These are phyloP conservation scores for Vigna angularis DNA, from an alignment of 306 rosid genomes.

Conservation along the genomic window DNA sequence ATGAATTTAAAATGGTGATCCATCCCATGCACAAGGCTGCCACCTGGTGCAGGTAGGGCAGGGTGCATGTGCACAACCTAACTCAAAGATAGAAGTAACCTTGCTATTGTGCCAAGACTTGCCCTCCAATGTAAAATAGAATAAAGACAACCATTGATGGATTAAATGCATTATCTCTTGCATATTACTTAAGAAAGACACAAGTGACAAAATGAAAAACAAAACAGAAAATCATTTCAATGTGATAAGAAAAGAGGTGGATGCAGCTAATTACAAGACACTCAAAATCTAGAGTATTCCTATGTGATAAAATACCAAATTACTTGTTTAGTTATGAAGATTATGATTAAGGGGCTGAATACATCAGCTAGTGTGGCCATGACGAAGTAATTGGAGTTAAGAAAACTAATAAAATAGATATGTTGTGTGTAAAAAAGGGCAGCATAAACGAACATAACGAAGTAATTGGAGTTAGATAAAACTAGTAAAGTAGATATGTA, in stretches of 20 bases:
- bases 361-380: not conserved
- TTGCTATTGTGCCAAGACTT: not conserved
- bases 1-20: not conserved
- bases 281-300: not conserved
- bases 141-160: not conserved
- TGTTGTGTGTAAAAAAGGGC: not conserved
- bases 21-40: not conserved
- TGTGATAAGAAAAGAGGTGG: not conserved
- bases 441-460: not conserved
- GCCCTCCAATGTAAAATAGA: conserved; percentile 15
- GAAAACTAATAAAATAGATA: conserved; percentile 3
- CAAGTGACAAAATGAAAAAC: not conserved
- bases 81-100: not conserved
- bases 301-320: conserved; percentile 7
- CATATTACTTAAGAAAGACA: not conserved
- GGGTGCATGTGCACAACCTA: not conserved
- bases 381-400: not conserved
- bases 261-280: not conserved
- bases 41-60: not conserved
- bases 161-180: not conserved
- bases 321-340: not conserved
- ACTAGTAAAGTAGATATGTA: not conserved
- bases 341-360: not conserved
- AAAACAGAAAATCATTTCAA: not conserved
- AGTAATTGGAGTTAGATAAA: conserved; percentile 11